Percentiles rank a stretch among this genome's conserved stretches.
Evolutionary conservation across 192 early-diverging fungal genomes (phyloP).

Genomic region (Martensiomyces pterosporus): DNA sequence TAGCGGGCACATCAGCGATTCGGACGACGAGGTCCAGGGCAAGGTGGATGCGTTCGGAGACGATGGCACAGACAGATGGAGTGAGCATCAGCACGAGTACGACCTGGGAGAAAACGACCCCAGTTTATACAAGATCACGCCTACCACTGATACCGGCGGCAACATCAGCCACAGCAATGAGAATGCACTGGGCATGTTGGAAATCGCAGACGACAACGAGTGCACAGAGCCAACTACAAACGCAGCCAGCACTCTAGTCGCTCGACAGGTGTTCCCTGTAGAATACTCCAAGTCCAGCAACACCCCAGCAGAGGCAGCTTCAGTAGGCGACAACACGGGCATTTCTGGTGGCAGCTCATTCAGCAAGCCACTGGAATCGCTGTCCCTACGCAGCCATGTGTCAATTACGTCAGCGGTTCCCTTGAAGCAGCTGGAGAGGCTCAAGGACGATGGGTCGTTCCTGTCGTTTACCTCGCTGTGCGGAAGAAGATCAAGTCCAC

Average conservation of each 20-base stretch:
- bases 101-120: slow-evolving; percentile 38
- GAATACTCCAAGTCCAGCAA: neutral
- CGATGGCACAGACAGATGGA: neutral
- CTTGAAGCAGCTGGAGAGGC: slow-evolving; percentile 8
- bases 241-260: neutral
- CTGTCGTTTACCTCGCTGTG: slow-evolving; percentile 26
- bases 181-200: neutral
- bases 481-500: neutral
- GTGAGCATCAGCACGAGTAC: slow-evolving; percentile 13
- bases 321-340: neutral
- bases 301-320: neutral
- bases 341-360: slow-evolving; percentile 5
- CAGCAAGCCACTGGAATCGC: slow-evolving; percentile 34
- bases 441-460: slow-evolving; percentile 13
- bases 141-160: neutral
- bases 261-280: neutral
- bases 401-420: slow-evolving; percentile 15
- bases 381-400: slow-evolving; percentile 39
- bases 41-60: neutral
- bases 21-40: neutral
- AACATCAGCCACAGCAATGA: neutral
- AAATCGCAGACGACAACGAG: too few species aligned
- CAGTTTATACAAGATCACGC: slow-evolving; percentile 26
- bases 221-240: too few species aligned
- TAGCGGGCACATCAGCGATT: neutral